Percentiles rank a stretch among this genome's conserved stretches.
These are phyloP conservation scores for Escovopsis sp. DNA, from an alignment of 2,329 filamentous ascomycete species.

Conservation along the genomic window DNA sequence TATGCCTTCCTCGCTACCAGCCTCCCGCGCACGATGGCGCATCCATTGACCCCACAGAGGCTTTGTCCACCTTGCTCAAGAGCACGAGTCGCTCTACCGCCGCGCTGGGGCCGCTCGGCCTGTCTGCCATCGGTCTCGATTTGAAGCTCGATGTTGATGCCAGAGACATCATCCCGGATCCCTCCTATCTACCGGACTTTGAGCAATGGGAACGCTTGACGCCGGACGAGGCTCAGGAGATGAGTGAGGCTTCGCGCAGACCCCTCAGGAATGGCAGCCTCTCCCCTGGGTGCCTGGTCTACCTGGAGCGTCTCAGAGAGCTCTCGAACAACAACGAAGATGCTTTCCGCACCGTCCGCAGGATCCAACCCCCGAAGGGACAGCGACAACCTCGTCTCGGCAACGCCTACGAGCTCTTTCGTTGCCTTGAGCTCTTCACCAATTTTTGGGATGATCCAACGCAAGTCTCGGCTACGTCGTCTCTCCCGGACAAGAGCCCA, in stretches of 20 bases:
- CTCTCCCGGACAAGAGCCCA: slow-evolving; percentile 18
- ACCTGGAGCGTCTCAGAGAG: slow-evolving; percentile 43
- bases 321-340: slow-evolving; percentile 40
- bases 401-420: slow-evolving; percentile 52
- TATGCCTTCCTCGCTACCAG: slow-evolving; percentile 34
- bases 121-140: slow-evolving; percentile 43
- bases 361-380: slow-evolving; percentile 39
- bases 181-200: slow-evolving; percentile 38
- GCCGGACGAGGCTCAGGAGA: slow-evolving; percentile 32
- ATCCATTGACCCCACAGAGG: slow-evolving; percentile 15
- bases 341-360: slow-evolving; percentile 46
- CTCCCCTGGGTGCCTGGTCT: slow-evolving; percentile 43
- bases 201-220: slow-evolving; percentile 34
- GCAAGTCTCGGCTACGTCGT: slow-evolving; percentile 15
- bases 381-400: slow-evolving; percentile 40
- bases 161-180: slow-evolving; percentile 38
- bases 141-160: slow-evolving; percentile 35
- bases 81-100: slow-evolving; percentile 34
- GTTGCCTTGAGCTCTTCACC: slow-evolving; percentile 44
- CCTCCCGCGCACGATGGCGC: slow-evolving; percentile 21
- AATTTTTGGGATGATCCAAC: slow-evolving; percentile 49
- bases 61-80: slow-evolving; percentile 37
- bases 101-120: slow-evolving; percentile 27
- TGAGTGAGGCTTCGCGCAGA: slow-evolving; percentile 32
- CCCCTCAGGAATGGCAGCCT: slow-evolving; percentile 37